phyloP scores from a whole-genome alignment of 148 eudicot species.

The Rhododendron henanense region DNA sequence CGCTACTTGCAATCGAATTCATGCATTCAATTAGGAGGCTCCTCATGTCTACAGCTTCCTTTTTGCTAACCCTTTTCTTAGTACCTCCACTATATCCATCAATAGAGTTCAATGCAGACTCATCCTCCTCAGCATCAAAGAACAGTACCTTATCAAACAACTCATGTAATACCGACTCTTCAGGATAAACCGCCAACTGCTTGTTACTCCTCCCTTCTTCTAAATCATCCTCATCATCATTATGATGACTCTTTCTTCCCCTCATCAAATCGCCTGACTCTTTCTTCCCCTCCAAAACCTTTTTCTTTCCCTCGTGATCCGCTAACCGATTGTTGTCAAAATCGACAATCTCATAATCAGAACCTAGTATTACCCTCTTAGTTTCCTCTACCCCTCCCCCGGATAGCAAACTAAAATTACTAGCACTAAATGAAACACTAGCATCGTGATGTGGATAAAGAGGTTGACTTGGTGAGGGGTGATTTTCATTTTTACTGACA shows the following conservation, averaged over 20 bases:
- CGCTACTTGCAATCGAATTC: conserved; percentile 9
- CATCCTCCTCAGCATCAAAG: background rate
- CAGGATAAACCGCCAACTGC: background rate
- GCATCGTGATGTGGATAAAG: background rate
- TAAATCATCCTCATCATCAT: background rate
- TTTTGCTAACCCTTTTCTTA: background rate
- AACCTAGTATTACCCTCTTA: background rate
- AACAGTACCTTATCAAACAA: conserved; percentile 6
- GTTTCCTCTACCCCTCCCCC: background rate
- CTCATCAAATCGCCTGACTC: background rate
- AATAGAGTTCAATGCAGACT: background rate
- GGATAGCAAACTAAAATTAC: background rate
- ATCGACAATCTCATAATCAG: background rate
- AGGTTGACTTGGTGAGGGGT: background rate
- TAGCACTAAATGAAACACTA: background rate
- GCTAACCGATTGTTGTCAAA: background rate
- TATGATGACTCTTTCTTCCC: background rate
- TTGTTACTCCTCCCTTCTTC: conserved; percentile 13
- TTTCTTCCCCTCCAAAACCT: background rate
- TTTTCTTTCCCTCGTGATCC: background rate
- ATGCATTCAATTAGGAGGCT: conserved; percentile 16
- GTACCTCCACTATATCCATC: background rate
- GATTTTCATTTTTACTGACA: background rate
- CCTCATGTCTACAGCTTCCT: conserved; percentile 12
- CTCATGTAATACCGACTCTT: conserved; percentile 1